Evolutionary conservation across 2,329 filamentous ascomycete genomes (phyloP).

Genomic region (Botrytis hyacinthi): DNA sequence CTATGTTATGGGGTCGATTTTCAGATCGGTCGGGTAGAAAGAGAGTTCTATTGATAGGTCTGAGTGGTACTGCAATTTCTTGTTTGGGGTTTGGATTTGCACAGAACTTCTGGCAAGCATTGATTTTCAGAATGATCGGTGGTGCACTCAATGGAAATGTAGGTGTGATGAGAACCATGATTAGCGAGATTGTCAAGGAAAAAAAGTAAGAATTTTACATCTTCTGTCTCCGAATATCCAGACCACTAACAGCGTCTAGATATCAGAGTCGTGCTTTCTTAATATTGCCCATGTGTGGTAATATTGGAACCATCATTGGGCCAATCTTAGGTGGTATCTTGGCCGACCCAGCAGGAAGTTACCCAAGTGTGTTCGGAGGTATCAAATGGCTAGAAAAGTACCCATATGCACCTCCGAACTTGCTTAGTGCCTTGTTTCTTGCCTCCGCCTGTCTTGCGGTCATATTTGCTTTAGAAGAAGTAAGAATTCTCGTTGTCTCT

Average conservation of each 20-base stretch:
- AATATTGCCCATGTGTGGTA: conserved; percentile 63
- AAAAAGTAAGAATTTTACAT: conserved; percentile 50
- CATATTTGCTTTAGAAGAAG: conserved; percentile 40
- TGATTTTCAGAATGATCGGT: conserved; percentile 59
- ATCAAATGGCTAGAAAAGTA: conserved; percentile 44
- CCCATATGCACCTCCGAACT: conserved; percentile 47
- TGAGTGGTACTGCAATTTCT: conserved; percentile 61
- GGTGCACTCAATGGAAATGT: conserved; percentile 71
- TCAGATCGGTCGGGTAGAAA: conserved; percentile 59
- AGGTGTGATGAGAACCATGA: conserved; percentile 73
- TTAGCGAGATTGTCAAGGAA: conserved; percentile 68
- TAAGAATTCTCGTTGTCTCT: conserved; percentile 18
- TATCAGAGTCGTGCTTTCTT: conserved; percentile 46
- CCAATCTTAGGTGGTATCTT: conserved; percentile 46
- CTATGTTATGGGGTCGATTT: conserved; percentile 66
- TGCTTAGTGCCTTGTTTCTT: conserved; percentile 42
- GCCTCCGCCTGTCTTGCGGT: conserved; percentile 38
- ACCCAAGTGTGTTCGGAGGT: conserved; percentile 43
- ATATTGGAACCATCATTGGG: conserved; percentile 49
- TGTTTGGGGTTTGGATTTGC: conserved; percentile 69
- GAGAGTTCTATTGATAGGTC: conserved; percentile 60
- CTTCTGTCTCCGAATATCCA: not conserved
- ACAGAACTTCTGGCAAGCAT: conserved; percentile 56
- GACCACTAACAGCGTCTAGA: conserved; percentile 22
- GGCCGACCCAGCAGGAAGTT: conserved; percentile 44